Base-by-base conservation (phyloP, 2,329 filamentous ascomycete species). In the Hymenoscyphus repandus region DNA sequence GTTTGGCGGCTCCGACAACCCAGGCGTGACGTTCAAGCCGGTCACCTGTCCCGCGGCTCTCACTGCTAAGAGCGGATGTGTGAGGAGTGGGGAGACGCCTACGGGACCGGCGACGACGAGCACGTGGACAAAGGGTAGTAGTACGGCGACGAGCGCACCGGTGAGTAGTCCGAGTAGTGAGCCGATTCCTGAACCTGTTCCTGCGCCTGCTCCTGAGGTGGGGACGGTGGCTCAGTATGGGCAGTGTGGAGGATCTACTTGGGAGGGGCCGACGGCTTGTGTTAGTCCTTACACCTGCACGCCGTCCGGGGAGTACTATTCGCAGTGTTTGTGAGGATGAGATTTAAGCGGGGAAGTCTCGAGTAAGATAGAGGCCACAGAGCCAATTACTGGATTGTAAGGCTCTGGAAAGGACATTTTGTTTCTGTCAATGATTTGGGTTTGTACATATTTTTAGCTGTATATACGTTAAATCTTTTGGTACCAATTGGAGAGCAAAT, bases 1-100 rank as follows among this genome's bases (percentile, higher is more conserved):
- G 74, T 77, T 78, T 62, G 58, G 70, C 43, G 68, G 69, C 53
- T 70, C 74, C 22, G 72, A 77, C 54, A 77, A 78, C 59, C 74
- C 74, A 4, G 59, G 49, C 5, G 66, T 77, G 33, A 66, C 61
- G 27, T 78, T 72, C 62, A 66, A 70, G 58, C 68, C 73, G 56
- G 74, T 79, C 12, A 62, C 66, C 18, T 79, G 76, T 58, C 76
- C 75, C 0, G 62, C 70, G 18, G 71, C 64, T 13, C 56, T 79
- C 41, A 72, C 71, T 1, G 70, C 66, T 18, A 71, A 69, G 13
- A 69, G 69, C 7, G 69, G 71, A 11, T 77, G 74, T 55, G 56
- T 60, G 12, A 55, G 64, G 40, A 51, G 50, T 1, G 34, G 43
- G 2, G 74, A 69, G 12, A 77, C 58, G 6, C 74, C 72, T 9